Percentiles rank a stretch among this genome's conserved stretches.
phyloP scores from a whole-genome alignment of 192 early-diverging fungal species.

The Coemansia sp. region DNA sequence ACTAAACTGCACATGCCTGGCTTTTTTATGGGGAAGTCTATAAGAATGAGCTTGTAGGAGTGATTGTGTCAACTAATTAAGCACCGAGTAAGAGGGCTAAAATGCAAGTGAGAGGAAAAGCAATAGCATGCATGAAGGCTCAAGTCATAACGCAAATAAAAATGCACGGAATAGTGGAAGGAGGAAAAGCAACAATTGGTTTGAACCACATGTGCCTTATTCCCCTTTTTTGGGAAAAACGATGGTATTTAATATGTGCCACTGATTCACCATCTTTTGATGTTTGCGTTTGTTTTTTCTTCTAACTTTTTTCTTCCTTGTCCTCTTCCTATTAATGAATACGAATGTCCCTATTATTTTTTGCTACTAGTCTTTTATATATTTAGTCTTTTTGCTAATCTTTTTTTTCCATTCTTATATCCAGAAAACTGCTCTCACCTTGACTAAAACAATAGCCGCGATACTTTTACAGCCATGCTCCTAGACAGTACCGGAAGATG shows the following conservation, averaged over 20 bases:
- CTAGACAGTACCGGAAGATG: conserved; percentile 27
- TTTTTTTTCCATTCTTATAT: neutral
- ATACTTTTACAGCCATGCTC: neutral
- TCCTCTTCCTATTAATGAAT: neutral
- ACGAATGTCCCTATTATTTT: neutral
- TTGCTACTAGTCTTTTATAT: neutral
- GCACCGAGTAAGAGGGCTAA: neutral
- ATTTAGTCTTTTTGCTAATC: neutral
- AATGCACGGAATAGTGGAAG: neutral
- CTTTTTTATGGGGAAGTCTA: neutral
- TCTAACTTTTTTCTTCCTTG: neutral
- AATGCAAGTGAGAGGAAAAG: neutral
- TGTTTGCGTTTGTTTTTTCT: neutral
- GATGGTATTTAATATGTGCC: neutral
- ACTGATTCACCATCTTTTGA: neutral
- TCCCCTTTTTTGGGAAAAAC: neutral
- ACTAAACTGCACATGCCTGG: neutral
- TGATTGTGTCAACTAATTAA: neutral
- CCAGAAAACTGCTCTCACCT: neutral
- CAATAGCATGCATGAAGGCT: neutral
- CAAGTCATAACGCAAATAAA: neutral
- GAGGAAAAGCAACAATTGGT: neutral
- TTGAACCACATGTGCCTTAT: neutral
- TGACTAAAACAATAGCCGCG: neutral
- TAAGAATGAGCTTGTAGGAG: neutral